Conservation (phyloP, 148 eudicot species). For the Camellia sinensis region DNA sequence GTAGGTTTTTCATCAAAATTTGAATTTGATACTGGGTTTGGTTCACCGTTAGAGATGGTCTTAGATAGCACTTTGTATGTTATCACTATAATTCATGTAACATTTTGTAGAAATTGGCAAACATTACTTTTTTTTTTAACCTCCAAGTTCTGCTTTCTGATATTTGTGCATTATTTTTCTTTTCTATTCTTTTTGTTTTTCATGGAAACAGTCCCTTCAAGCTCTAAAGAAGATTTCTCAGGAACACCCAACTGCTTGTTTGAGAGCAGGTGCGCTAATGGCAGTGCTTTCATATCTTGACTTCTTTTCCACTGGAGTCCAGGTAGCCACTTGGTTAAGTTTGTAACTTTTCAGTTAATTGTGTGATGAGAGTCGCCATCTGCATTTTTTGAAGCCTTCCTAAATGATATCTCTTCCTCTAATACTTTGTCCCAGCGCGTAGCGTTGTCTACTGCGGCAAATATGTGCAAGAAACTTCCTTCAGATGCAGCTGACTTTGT, state of each 20-base stretch:
- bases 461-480: constrained; percentile 98
- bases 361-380: not conserved
- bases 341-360: not conserved
- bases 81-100: not conserved
- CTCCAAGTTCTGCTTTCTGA: constrained; percentile 4
- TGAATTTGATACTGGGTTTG: too few species aligned
- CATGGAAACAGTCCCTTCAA: constrained; percentile 75
- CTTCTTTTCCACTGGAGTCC: constrained; percentile 97
- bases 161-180: constrained; percentile 1
- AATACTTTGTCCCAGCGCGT: constrained; percentile 58
- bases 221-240: constrained; percentile 96
- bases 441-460: constrained; percentile 95
- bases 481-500: constrained; percentile 99
- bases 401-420: constrained; percentile 12
- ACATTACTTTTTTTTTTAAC: not conserved
- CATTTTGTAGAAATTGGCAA: not conserved
- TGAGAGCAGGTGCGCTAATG: constrained; percentile 96
- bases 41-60: too few species aligned
- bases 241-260: constrained; percentile 97
- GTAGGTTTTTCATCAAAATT: too few species aligned
- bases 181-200: not conserved
- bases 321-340: constrained; percentile 41
- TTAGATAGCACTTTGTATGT: not conserved
- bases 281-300: constrained; percentile 97
- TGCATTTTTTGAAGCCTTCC: not conserved